Base-by-base conservation (phyloP, 805 yeast genomes). In the Starmera dryadoides region DNA sequence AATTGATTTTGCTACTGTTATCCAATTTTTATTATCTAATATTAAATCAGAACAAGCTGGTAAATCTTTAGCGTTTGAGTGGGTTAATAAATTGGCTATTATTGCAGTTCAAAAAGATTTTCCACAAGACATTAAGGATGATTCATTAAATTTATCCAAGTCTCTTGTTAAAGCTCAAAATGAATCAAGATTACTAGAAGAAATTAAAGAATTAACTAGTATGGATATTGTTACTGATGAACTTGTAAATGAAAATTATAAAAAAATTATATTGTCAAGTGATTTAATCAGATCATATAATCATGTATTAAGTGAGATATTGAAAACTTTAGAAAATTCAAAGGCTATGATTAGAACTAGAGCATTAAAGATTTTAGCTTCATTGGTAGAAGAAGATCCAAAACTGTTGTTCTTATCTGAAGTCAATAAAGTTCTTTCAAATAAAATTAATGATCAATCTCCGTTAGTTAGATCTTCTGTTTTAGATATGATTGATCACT, bases 391-490 rank as follows among this genome's bases (percentile, higher is more conserved):
- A 7, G 66, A 66, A 22, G 82, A 83, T 36, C 69, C 78, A 1
- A 42, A 61, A 0, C 60, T 86, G 18, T 56, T 85, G 33, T 53
- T 66, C 1, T 60, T 71, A 2, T 69, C 77, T 1, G 60, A 61
- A 9, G 71, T 86, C 6, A 78, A 70, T 45, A 59, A 59, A 2
- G 67, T 83, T 0, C 63, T 87, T 3, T 62, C 75, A 1, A 62
- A 57, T 9, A 62, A 77, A 34, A 59, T 87, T 30, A 58, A 53
- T 5, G 91, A 83, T 44, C 52, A 71, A 0, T 83, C 87, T 2
- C 77, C 94, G 0, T 70, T 80, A 30, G 91, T 86, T 0, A 69
- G 87, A 42, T 88, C 82, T 49, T 86, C 94, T 0, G 81, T 81
- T 2, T 61, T 87, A 22, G 93, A 85, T 33, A 64, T 87, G 30